phyloP scores from a whole-genome alignment of 2,329 filamentous ascomycete genomes.

The Colletotrichum trifolii region DNA sequence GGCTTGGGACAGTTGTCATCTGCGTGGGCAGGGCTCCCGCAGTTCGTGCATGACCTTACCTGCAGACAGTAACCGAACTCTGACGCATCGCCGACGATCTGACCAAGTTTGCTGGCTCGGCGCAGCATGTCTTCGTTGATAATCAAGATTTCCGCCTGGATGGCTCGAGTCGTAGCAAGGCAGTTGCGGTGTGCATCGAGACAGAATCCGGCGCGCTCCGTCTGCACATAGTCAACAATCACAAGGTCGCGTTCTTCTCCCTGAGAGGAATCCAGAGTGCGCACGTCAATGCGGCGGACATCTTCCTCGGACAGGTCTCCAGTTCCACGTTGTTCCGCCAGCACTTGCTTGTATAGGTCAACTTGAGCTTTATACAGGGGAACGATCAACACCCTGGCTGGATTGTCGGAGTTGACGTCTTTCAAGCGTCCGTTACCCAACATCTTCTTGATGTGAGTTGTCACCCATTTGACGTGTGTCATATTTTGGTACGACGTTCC shows the following conservation, averaged over 20 bases:
- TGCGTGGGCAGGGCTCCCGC: neutral
- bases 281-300: neutral
- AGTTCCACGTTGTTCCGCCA: neutral
- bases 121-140: neutral
- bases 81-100: neutral
- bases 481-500: neutral
- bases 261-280: conserved; percentile 1
- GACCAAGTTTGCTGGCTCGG: neutral
- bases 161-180: conserved; percentile 1
- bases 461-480: neutral
- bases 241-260: conserved; percentile 2
- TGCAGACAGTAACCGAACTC: neutral
- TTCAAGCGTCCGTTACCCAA: neutral
- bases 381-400: neutral
- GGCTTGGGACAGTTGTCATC: neutral
- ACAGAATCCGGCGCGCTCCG: neutral
- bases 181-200: neutral
- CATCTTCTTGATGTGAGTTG: neutral
- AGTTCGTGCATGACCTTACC: neutral
- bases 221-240: conserved; percentile 7
- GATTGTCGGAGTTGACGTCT: neutral
- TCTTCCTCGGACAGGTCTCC: neutral
- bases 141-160: neutral
- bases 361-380: conserved; percentile 4
- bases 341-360: neutral